Conservation (phyloP, 192 early-diverging fungal genomes). For the Umbelopsis isabellina region DNA sequence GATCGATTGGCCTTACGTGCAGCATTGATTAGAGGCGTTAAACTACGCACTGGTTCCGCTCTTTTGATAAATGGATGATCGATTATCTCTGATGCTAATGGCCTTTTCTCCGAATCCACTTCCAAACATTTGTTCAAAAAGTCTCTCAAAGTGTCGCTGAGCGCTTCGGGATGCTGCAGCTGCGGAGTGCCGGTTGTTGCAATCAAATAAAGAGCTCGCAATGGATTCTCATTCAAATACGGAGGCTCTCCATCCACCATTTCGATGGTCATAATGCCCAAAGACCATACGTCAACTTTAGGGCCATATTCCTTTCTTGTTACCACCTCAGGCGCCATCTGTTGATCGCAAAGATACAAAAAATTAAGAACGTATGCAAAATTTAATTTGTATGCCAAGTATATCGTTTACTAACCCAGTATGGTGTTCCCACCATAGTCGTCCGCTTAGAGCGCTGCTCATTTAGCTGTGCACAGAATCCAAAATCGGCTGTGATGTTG, state of each 20-base stretch:
- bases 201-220: constrained; percentile 90
- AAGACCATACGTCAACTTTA: constrained; percentile 96
- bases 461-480: constrained; percentile 81
- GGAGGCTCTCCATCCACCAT: constrained; percentile 98
- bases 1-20: background rate
- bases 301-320: constrained; percentile 89
- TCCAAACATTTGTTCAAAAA: constrained; percentile 82
- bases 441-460: constrained; percentile 74
- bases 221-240: constrained; percentile 92
- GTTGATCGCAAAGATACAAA: constrained; percentile 25
- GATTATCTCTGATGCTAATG: constrained; percentile 78
- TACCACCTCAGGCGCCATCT: constrained; percentile 98
- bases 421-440: constrained; percentile 89
- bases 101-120: constrained; percentile 81
- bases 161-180: constrained; percentile 86
- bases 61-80: constrained; percentile 86
- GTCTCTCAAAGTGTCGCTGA: constrained; percentile 74
- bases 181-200: constrained; percentile 93
- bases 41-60: constrained; percentile 76
- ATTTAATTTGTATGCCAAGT: background rate
- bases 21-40: constrained; percentile 77
- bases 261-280: constrained; percentile 98
- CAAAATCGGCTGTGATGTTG: constrained; percentile 76
- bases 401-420: constrained; percentile 58
- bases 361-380: too few relatives aligned